phyloP scores from a whole-genome alignment of 2,329 filamentous ascomycete genomes.

The Cephalotrichum gorgonifer region DNA sequence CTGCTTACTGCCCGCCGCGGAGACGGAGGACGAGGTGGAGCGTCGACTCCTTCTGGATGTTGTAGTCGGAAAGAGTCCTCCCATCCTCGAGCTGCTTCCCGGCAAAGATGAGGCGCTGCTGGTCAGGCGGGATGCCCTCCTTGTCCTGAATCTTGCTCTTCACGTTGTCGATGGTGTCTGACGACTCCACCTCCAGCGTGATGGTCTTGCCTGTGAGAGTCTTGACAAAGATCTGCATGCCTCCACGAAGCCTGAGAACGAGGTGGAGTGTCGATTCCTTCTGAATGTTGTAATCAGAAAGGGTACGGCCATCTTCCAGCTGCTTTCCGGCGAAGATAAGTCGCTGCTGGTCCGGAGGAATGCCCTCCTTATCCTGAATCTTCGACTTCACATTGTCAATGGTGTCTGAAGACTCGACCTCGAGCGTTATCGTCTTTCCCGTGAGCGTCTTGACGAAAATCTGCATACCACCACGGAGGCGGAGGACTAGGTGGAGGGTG shows the following conservation, averaged over 20 bases:
- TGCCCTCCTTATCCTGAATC: conserved; percentile 90
- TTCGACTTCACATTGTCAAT: conserved; percentile 93
- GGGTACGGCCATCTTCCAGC: conserved; percentile 80
- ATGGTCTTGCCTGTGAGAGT: conserved; percentile 89
- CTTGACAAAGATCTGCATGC: conserved; percentile 85
- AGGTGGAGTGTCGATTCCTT: conserved; percentile 78
- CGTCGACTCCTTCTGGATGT: conserved; percentile 88
- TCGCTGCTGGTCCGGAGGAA: conserved; percentile 91
- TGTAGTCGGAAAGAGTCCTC: conserved; percentile 86
- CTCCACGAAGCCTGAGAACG: conserved; percentile 71
- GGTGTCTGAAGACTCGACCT: conserved; percentile 81
- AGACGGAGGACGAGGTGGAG: conserved; percentile 73
- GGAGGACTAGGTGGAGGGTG: conserved; percentile 75
- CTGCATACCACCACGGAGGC: conserved; percentile 83
- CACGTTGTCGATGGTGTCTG: conserved; percentile 86
- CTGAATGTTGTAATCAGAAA: conserved; percentile 95
- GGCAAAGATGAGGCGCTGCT: conserved; percentile 88
- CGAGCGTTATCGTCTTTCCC: conserved; percentile 89
- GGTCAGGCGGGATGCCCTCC: conserved; percentile 88
- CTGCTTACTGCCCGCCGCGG: conserved; percentile 48
- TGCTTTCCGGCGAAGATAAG: conserved; percentile 95
- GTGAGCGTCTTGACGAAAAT: conserved; percentile 82
- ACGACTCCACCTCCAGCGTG: conserved; percentile 89
- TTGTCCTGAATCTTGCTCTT: conserved; percentile 91
- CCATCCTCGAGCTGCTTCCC: conserved; percentile 92